Base-by-base conservation (phyloP, 1,284 basidiomycete species). In the Austroboletus olivaceoglutinosus region DNA sequence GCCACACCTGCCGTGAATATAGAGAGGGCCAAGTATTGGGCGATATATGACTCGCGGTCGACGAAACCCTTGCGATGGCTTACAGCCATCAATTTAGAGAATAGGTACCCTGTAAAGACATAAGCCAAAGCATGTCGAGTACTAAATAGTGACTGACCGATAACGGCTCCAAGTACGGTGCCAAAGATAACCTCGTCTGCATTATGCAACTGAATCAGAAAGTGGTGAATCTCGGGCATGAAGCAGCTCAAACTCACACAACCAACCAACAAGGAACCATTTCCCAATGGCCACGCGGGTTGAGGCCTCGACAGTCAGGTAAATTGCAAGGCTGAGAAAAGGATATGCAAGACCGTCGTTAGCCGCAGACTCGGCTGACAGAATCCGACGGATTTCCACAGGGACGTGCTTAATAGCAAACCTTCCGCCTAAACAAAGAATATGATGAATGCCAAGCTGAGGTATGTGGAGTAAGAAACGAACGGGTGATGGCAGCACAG, bases 331-430 rank as follows among this genome's bases (percentile, higher is more conserved):
- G 55, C 86, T 81, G 43, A 98, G 76, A 67, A 98, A 98, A 0
- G 94, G 94, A 68, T 96, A 98, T 1, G 95, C 95, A 5, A 92
- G 77, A 3, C 92, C 92, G 60, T 89, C 86, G 64, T 91, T 91
- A 22, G 89, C 83, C 0, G 94, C 94, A 8, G 91, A 93, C 72
- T 98, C 95, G 2, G 93, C 93, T 4, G 91, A 83, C n/a, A 98
- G 70, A 49, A 97, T 78, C 44, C 86, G 86, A 34, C 95, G 83
- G 33, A 98, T 76, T 54, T 93, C 86, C 2, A 78, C 70, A 0
- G 93, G 93, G 2, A 98, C 95, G 63, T 98, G 87, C 61, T 86
- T 86, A 37, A 85, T 78, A 1, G 95, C 95, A 68, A 88, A 98
- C 53, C 84, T 89, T 7, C 95, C 96, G 40, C 92, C 93, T 77